A percentile compares a stretch with the other conserved stretches of the same genome.
phyloP scores from a whole-genome alignment of 2,329 filamentous ascomycete genomes.

The Fusarium sp. region DNA sequence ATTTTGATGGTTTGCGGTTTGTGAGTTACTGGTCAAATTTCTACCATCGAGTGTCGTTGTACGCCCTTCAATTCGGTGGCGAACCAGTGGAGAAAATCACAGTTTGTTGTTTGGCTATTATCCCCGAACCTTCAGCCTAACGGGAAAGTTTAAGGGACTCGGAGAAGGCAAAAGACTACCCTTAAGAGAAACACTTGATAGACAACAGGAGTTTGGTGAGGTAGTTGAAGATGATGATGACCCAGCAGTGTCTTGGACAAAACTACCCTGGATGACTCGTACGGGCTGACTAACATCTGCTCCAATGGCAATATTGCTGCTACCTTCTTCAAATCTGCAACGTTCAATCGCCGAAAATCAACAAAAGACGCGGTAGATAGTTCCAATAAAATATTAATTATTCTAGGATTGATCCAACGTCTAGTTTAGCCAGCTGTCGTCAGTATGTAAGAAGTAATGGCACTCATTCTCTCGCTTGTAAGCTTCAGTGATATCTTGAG shows the following conservation, averaged over 20 bases:
- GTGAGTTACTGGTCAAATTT: neutral
- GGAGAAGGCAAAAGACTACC: neutral
- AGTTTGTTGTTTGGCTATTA: neutral
- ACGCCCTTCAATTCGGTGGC: conserved; percentile 29
- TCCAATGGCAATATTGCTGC: neutral
- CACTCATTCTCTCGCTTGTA: conserved; percentile 89
- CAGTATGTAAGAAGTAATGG: conserved; percentile 68
- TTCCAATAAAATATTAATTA: conserved; percentile 6
- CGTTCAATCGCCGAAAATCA: neutral
- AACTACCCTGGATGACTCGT: neutral
- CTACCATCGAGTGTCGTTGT: neutral
- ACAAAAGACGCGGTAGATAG: neutral
- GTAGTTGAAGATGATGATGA: conserved; percentile 3
- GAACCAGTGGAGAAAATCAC: conserved; percentile 26
- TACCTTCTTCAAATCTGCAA: neutral
- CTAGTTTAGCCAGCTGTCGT: conserved; percentile 58
- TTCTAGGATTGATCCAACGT: neutral
- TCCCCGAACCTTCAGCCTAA: neutral
- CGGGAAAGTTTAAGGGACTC: neutral
- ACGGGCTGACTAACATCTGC: conserved; percentile 30
- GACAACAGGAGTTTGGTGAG: neutral
- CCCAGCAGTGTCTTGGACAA: neutral
- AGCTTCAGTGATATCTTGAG: conserved; percentile 90
- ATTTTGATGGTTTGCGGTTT: neutral
- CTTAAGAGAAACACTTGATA: neutral